phyloP scores from a whole-genome alignment of 148 eudicot species.

The Cornus kousa region DNA sequence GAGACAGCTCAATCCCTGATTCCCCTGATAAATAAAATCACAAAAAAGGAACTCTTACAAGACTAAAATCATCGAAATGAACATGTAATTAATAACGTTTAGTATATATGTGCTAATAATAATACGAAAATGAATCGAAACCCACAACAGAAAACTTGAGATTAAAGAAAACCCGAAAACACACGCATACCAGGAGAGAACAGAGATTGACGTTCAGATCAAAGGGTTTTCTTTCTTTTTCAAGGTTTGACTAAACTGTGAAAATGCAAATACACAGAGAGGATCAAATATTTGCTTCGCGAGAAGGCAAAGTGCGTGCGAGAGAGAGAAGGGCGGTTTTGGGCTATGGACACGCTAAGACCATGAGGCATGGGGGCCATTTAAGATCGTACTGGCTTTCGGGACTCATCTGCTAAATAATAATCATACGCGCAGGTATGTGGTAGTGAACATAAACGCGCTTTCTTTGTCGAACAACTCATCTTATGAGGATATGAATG shows the following conservation, averaged over 20 bases:
- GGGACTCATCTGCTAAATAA: not conserved
- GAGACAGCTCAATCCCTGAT: no score
- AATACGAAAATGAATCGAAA: constrained; percentile 11
- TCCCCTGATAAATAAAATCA: constrained; percentile 8
- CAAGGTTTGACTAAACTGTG: constrained; percentile 9
- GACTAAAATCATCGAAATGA: not conserved
- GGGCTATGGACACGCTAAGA: constrained; percentile 20
- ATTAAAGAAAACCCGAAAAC: not conserved
- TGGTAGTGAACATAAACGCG: not conserved
- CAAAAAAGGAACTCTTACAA: not conserved
- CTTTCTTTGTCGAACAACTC: constrained; percentile 7
- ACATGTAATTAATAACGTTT: not conserved
- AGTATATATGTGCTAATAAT: not conserved
- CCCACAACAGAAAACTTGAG: constrained; percentile 3
- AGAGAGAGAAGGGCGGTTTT: not conserved
- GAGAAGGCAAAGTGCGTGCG: constrained; percentile 13
- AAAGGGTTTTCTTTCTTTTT: not conserved
- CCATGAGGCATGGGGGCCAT: constrained; percentile 12
- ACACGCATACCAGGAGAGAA: not conserved
- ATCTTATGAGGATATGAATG: not conserved
- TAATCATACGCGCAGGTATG: not conserved
- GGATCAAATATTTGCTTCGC: constrained; percentile 26
- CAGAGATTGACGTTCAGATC: not conserved
- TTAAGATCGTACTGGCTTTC: constrained; percentile 5
- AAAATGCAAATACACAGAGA: not conserved